A percentile compares a stretch with the other conserved stretches of the same genome.
These are phyloP conservation scores for Aspergillus carlsbadensis DNA, from an alignment of 495 filamentous ascomycete species.

Conservation along the genomic window DNA sequence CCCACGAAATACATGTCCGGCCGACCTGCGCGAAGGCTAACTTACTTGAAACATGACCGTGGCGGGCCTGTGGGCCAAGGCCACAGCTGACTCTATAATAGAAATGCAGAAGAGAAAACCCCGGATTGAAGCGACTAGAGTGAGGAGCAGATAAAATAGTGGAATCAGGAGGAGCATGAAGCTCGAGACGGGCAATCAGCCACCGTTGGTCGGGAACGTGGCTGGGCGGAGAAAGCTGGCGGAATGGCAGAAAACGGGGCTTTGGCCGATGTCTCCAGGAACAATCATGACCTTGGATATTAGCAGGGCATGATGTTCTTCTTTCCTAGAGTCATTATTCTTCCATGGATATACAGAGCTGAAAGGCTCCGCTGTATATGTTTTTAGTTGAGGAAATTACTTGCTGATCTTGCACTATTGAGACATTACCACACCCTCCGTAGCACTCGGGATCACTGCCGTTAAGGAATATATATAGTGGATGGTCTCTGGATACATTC, in stretches of 20 bases:
- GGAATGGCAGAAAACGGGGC: slow-evolving; percentile 7
- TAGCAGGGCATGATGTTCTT: too few relatives aligned
- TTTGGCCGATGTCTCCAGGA: background rate
- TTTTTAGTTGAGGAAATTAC: background rate
- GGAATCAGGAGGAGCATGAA: slow-evolving; percentile 26
- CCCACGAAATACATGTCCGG: slow-evolving; percentile 3
- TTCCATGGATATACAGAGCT: too few relatives aligned
- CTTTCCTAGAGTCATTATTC: too few relatives aligned
- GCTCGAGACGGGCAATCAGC: background rate
- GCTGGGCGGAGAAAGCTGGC: slow-evolving; percentile 4
- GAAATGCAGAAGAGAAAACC: slow-evolving; percentile 22
- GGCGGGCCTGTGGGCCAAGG: slow-evolving; percentile 34
- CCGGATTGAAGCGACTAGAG: slow-evolving; percentile 19
- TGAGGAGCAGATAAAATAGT: slow-evolving; percentile 19
- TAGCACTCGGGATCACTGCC: too few relatives aligned
- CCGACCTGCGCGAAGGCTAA: background rate
- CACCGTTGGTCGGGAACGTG: background rate
- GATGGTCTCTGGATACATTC: too few relatives aligned
- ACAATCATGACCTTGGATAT: background rate
- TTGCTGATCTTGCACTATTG: background rate
- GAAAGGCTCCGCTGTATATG: background rate
- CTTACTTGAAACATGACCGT: slow-evolving; percentile 51
- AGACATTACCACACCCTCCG: background rate
- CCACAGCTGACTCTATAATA: slow-evolving; percentile 27
- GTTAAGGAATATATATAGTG: too few relatives aligned